These are phyloP conservation scores for Coemansia sp. DNA, from an alignment of 192 early-diverging fungal species.

Conservation along the genomic window DNA sequence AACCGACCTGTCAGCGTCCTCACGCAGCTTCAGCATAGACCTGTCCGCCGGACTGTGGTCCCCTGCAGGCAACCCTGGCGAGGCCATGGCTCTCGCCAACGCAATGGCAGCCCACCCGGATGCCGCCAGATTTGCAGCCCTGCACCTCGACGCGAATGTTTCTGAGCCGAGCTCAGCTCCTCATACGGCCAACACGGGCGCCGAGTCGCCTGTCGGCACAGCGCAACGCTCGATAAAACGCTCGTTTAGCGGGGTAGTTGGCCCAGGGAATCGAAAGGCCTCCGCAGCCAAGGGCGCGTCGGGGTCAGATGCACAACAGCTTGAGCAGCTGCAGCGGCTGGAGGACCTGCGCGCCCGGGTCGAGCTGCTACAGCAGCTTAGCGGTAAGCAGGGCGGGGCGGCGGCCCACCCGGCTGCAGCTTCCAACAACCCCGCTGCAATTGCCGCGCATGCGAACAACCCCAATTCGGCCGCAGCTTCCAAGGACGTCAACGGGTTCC, in stretches of 20 bases:
- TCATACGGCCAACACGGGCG: neutral
- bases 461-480: neutral
- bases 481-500: conserved; percentile 39
- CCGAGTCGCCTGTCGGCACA: neutral
- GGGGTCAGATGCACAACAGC: conserved; percentile 11
- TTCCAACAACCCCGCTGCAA: neutral
- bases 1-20: neutral
- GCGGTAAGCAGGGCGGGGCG: conserved; percentile 4
- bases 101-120: neutral
- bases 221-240: conserved; percentile 4
- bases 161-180: neutral
- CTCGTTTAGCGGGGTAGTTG: neutral
- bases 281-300: neutral
- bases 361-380: conserved; percentile 41
- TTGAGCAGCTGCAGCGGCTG: conserved; percentile 41
- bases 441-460: neutral
- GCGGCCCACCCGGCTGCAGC: neutral
- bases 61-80: neutral
- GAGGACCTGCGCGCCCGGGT: conserved; percentile 47
- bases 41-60: conserved; percentile 6
- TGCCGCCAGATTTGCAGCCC: neutral
- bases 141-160: neutral
- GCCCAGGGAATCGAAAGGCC: conserved; percentile 2
- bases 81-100: neutral
- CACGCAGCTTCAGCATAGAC: conserved; percentile 4